Evolutionary conservation across 495 filamentous ascomycete species (phyloP).

Genomic region (Aspergillus biplanus): DNA sequence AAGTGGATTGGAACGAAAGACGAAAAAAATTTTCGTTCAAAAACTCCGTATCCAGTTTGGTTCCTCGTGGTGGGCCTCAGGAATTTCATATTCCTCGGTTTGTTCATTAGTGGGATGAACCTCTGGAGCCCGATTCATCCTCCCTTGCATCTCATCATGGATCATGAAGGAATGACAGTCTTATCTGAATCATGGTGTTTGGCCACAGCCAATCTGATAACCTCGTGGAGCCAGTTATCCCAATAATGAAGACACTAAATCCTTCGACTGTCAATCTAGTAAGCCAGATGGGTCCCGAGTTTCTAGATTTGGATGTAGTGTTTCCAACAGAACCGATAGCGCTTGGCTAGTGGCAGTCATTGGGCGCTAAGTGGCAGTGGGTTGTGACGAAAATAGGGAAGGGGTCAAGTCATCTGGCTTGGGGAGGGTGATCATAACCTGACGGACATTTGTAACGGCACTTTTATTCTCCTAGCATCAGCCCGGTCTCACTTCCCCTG

Average conservation of each 20-base stretch:
- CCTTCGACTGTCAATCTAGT: conserved; percentile 12
- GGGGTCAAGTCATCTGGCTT: conserved; percentile 13
- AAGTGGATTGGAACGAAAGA: not conserved
- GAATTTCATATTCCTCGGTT: not conserved
- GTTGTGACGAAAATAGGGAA: conserved; percentile 15
- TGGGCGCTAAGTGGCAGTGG: conserved; percentile 11
- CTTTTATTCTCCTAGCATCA: not conserved
- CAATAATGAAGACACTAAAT: conserved; percentile 22
- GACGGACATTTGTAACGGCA: not conserved
- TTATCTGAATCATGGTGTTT: conserved; percentile 2
- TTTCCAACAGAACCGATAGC: conserved; percentile 12
- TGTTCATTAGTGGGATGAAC: not conserved
- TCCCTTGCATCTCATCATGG: not conserved
- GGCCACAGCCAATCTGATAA: conserved; percentile 13
- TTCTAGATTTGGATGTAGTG: conserved; percentile 10
- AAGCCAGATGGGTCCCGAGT: not conserved
- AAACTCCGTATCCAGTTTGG: conserved; percentile 4
- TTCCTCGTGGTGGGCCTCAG: conserved; percentile 2
- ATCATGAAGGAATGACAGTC: not conserved
- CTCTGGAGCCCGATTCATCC: not conserved
- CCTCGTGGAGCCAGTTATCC: conserved; percentile 10
- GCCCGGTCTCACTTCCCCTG: not conserved
- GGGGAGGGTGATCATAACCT: not conserved
- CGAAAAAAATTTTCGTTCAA: not conserved
- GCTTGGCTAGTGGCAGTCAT: conserved; percentile 7